Conservation (phyloP, 495 filamentous ascomycete genomes). For the Aspergillus homomorphus region DNA sequence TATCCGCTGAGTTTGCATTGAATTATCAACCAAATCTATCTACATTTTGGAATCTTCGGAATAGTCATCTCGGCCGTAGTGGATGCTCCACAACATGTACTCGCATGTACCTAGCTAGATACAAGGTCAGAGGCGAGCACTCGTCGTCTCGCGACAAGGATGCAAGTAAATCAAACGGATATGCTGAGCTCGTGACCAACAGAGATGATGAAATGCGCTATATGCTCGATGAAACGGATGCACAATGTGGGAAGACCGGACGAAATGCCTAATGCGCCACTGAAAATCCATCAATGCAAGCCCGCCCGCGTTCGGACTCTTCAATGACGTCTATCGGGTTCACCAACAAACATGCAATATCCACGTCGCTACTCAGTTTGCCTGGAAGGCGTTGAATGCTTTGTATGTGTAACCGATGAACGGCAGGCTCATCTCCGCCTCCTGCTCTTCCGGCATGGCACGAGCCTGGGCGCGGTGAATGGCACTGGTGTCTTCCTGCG, state of each 20-base stretch:
- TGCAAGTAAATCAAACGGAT: slow-evolving; percentile 26
- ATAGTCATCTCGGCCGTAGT: no score
- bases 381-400: slow-evolving; percentile 82
- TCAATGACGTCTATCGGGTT: slow-evolving; percentile 19
- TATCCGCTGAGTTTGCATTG: no score
- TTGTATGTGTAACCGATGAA: slow-evolving; percentile 99
- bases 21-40: no score
- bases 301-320: slow-evolving; percentile 36
- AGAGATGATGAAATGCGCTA: slow-evolving; percentile 38
- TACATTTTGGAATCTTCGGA: no score
- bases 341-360: slow-evolving; percentile 14
- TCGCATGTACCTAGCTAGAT: slow-evolving; percentile 17
- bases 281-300: slow-evolving; percentile 35
- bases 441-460: slow-evolving; percentile 58
- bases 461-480: slow-evolving; percentile 65
- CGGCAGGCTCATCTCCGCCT: slow-evolving; percentile 85
- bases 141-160: slow-evolving; percentile 28
- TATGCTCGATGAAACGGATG: slow-evolving; percentile 39
- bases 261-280: slow-evolving; percentile 21
- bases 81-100: slow-evolving; percentile 10
- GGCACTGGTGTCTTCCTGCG: slow-evolving; percentile 79
- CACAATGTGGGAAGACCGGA: slow-evolving; percentile 18
- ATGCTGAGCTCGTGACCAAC: slow-evolving; percentile 37
- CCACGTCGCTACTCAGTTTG: slow-evolving; percentile 24
- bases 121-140: slow-evolving; percentile 18